Evolutionary conservation across 768 basidiomycete genomes (phyloP), one percentile per base, ranked within the genome.

Genomic region (Hirschioporus abietinus): DNA sequence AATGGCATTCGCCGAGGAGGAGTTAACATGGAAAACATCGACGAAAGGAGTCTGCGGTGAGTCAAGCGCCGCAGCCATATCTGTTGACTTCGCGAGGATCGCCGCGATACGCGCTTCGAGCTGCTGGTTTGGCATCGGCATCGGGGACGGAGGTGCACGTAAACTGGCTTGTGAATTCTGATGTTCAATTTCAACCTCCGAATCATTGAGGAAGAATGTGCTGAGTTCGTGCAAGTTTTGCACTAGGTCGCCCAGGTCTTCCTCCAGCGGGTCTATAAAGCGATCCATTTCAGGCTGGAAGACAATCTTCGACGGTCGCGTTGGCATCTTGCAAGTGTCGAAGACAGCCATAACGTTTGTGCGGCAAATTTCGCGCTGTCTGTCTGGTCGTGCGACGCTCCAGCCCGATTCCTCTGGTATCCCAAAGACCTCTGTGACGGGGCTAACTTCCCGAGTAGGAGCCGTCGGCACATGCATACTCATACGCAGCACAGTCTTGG

Each of bases 401-500:
- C 95, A 97, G 20, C 95, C 95, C 2, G 91, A 92, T 52, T 88
- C 86, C 66, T 89, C 83, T 0, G 92, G 89, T 25, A 92, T 81
- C 18, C 95, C 93, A 73, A 96, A 96, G 15, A 96, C 83, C 25
- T 87, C 88, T 0, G 88, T 86, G 7, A 82, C 79, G 7, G 85
- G 82, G 52, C 90, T 86, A 12, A 82, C 79, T 58, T 66, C 66
- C 7, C 57, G 60, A 9, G 82, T 78, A 30, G 78, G 74, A 35
- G 77, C 75, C 18, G 82, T 75, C 30, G 82, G 84, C 25, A 83
- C 74, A 69, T 91, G 88, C 86, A 95, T 89, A 76, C 94, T 95
- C 92, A 96, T 94, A 7, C 93, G 86, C 25, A 96, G 81, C n/a
- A 95, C 91, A 70, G 93, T 90, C 67, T 90, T 90, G 0, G 93